A percentile compares a stretch with the other conserved stretches of the same genome.
These are phyloP conservation scores for Paramyrothecium roridum DNA, from an alignment of 2,329 filamentous ascomycete species.

Conservation along the genomic window DNA sequence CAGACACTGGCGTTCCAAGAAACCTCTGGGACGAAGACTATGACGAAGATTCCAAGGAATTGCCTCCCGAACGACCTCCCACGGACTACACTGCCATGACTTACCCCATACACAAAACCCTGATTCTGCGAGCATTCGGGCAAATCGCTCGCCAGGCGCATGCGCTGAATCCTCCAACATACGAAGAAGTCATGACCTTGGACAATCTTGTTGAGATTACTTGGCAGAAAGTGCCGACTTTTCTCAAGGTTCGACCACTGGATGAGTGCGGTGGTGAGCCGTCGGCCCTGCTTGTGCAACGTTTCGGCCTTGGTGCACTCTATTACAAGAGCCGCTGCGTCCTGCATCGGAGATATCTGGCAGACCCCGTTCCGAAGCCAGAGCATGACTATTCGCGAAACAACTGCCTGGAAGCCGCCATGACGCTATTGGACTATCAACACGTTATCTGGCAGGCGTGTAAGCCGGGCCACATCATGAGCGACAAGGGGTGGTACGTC, in stretches of 20 bases:
- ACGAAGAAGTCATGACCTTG: constrained; percentile 45
- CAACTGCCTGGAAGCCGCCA: constrained; percentile 46
- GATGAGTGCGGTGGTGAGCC: constrained; percentile 46
- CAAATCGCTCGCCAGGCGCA: constrained; percentile 49
- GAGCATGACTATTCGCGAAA: constrained; percentile 52
- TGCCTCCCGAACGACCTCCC: constrained; percentile 56
- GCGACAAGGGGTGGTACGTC: constrained; percentile 53
- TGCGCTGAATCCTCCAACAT: constrained; percentile 41
- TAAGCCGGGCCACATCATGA: constrained; percentile 51
- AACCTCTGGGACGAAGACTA: constrained; percentile 68
- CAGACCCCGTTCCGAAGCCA: constrained; percentile 33
- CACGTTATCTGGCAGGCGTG: constrained; percentile 42
- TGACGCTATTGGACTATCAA: constrained; percentile 46
- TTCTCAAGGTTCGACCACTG: constrained; percentile 46
- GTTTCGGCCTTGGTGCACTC: constrained; percentile 48
- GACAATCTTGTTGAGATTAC: constrained; percentile 42
- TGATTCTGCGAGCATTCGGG: constrained; percentile 44
- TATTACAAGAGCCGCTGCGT: constrained; percentile 55
- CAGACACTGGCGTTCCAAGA: constrained; percentile 57
- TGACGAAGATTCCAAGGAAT: constrained; percentile 45
- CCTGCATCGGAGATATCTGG: constrained; percentile 51
- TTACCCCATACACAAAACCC: constrained; percentile 51
- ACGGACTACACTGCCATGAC: constrained; percentile 57
- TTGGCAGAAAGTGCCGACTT: constrained; percentile 42
- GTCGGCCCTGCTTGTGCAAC: constrained; percentile 44